Conservation (phyloP, 208 protist genomes). For the Novymonas esmeraldas region DNA sequence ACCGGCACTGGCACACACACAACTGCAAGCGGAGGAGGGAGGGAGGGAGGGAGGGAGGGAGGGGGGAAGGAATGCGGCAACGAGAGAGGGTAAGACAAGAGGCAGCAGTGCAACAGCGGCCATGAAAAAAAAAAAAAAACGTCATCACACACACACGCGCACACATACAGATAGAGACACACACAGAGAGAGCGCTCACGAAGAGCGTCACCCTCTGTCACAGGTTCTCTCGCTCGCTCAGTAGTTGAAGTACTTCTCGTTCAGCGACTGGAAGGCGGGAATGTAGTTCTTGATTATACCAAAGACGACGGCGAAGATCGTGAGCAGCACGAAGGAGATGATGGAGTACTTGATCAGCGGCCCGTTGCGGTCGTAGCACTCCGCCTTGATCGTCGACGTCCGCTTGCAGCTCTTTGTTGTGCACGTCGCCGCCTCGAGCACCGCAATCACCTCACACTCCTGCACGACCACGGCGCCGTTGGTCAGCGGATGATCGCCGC, state of each 20-base stretch:
- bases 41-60: not conserved
- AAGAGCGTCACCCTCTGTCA: not conserved
- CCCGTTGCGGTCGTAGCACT: constrained; percentile 77
- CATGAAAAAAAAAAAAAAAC: not conserved
- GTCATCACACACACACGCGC: not conserved
- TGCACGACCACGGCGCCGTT: constrained; percentile 36
- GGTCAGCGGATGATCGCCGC: constrained; percentile 35
- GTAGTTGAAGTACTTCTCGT: constrained; percentile 80
- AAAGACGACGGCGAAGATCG: constrained; percentile 60
- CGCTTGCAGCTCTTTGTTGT: constrained; percentile 55
- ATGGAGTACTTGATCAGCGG: constrained; percentile 74
- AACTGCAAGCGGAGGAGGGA: too few species aligned
- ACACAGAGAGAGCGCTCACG: not conserved
- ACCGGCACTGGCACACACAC: not conserved
- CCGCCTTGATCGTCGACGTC: constrained; percentile 73
- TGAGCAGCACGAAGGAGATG: constrained; percentile 62
- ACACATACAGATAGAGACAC: not conserved
- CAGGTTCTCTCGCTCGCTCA: constrained; percentile 11
- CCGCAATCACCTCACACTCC: constrained; percentile 74
- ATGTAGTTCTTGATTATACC: constrained; percentile 82
- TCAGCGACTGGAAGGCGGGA: constrained; percentile 68
- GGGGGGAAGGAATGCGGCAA: not conserved
- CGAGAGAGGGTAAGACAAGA: not conserved
- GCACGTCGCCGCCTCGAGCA: constrained; percentile 72
- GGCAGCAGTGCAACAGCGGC: not conserved